Conservation (phyloP, 306 rosid species). For the Citrullus colocynthis region DNA sequence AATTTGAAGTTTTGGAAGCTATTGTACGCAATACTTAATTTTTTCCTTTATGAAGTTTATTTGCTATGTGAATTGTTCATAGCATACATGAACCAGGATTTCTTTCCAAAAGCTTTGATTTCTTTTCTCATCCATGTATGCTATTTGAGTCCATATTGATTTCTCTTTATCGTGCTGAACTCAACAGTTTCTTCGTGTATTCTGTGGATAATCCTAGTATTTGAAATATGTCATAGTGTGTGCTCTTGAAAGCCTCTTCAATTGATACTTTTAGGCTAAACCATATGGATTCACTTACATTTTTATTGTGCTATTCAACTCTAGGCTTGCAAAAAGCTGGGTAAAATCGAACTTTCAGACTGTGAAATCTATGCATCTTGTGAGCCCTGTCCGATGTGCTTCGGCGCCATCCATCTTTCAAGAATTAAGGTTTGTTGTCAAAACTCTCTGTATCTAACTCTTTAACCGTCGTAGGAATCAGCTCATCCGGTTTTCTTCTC, state of each 20-base stretch:
- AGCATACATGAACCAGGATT: not conserved
- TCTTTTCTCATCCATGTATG: not conserved
- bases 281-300: not conserved
- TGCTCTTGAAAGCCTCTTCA: not conserved
- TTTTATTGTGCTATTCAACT: not conserved
- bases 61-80: not conserved
- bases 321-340: conserved; percentile 80
- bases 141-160: not conserved
- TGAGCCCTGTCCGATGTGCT: conserved; percentile 98
- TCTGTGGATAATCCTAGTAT: not conserved
- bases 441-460: not conserved
- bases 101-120: not conserved
- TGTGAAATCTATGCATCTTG: conserved; percentile 92
- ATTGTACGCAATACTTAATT: not conserved
- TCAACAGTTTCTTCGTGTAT: not conserved
- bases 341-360: conserved; percentile 55
- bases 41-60: not conserved
- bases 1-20: not conserved
- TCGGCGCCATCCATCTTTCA: conserved; percentile 84
- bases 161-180: not conserved
- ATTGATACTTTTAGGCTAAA: not conserved
- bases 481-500: not conserved
- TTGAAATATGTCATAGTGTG: too few species aligned
- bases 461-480: not conserved
- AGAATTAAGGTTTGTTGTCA: conserved; percentile 49